Evolutionary conservation across 768 basidiomycete genomes (phyloP).

Genomic region (Hypholoma fasciculare): DNA sequence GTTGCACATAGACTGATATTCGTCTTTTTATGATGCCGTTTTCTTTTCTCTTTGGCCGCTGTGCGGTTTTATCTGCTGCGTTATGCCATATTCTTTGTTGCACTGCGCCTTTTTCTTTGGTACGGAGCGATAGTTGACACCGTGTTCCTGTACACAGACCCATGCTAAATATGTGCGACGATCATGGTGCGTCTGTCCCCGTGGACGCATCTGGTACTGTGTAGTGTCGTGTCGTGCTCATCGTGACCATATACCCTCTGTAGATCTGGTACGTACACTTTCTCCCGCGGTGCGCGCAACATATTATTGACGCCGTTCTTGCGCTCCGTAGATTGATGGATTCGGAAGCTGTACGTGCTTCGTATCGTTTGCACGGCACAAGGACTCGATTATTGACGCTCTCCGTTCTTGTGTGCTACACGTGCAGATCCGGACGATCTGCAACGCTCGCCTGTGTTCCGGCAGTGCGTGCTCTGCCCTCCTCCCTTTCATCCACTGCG

Average conservation of each 20-base stretch:
- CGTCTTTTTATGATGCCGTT: background rate
- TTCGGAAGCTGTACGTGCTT: conserved; percentile 73
- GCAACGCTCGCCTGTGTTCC: conserved; percentile 72
- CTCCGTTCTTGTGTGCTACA: background rate
- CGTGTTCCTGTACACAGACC: conserved; percentile 43
- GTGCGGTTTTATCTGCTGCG: background rate
- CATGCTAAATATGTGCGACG: conserved; percentile 88
- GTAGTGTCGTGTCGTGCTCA: background rate
- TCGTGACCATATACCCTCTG: background rate
- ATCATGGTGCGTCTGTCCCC: conserved; percentile 60
- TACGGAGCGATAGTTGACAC: too few species aligned
- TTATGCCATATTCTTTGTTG: too few species aligned
- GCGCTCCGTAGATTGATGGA: conserved; percentile 59
- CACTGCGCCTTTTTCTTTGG: too few species aligned
- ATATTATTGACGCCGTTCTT: background rate
- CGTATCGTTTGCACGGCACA: background rate
- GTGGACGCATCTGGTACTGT: background rate
- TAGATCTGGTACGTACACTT: conserved; percentile 44
- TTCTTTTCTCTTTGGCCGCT: too few species aligned
- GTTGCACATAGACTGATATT: too few species aligned
- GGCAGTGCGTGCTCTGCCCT: conserved; percentile 42
- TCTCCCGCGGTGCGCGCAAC: background rate
- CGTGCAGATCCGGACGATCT: conserved; percentile 76
- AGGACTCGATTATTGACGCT: background rate
- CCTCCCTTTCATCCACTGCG: background rate